Base-by-base conservation (phyloP, 2,329 filamentous ascomycete species). In the Seiridium unicorne region DNA sequence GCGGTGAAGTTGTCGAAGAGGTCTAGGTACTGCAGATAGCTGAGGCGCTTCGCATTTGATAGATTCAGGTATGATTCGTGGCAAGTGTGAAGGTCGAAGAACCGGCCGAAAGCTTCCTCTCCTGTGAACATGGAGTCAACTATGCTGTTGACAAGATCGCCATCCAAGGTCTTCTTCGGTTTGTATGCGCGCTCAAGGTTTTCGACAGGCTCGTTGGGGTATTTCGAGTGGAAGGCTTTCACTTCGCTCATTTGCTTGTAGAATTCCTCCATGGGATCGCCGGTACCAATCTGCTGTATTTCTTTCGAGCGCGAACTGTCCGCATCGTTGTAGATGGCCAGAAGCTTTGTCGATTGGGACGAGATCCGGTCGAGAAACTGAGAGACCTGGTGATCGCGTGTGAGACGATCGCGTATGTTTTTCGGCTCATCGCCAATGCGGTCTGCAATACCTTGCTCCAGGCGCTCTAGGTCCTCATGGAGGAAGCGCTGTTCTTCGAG, bases 121-220 rank as follows among this genome's bases (percentile, higher is more conserved):
- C 95, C 95, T 0, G 93, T 96, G 75, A 99, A 99, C 80, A 98
- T 90, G 60, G 87, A 87, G 71, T 98, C 94, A 53, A 97, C 89
- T 57, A 93, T 86, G 48, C 85, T 86, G 59, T 85, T 75, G 1
- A 82, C 79, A 51, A 89, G 86, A 55, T 87, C 85, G 64, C 89
- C 88, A 48, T 87, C 87, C 10, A 82, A 84, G 47, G 83, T 79
- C 60, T 84, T 85, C 70, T 87, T 83, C 51, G 77, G 84, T 74
- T 93, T 92, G 80, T 99, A 99, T 42, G 93, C 91, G 66, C 89
- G 87, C 77, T 99, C 96, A 11, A 97, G 87, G 69, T 98, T 97
- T 75, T 99, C 95, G 53, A 96, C 91, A 36, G 91, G 92, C 73
- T 97, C 92, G 76, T 96, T 96, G 1, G 94, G 94, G 70, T 99